Percentiles rank a stretch among this genome's conserved stretches.
Conservation (phyloP, 2,329 filamentous ascomycete genomes). For the Xylariaceae sp. region DNA sequence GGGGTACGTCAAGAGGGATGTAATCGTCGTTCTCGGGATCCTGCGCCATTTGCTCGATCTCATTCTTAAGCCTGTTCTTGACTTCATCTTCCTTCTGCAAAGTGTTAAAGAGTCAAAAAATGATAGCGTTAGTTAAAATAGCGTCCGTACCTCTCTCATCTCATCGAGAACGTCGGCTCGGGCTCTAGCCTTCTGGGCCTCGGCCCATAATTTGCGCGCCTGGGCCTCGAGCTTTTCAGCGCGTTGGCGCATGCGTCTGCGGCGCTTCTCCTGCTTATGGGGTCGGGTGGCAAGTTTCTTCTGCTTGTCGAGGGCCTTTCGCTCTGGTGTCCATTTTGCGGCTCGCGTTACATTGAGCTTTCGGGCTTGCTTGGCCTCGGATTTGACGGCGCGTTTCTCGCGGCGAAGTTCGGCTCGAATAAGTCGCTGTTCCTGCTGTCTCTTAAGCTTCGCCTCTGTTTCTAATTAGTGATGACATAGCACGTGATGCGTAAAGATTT, state of each 20-base stretch:
- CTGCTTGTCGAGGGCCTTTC: constrained; percentile 44
- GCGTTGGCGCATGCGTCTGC: constrained; percentile 46
- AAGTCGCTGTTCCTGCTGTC: constrained; percentile 38
- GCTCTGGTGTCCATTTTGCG: constrained; percentile 45
- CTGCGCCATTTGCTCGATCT: constrained; percentile 30
- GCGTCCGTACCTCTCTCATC: constrained; percentile 35
- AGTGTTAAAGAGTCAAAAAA: constrained; percentile 2
- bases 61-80: constrained; percentile 34
- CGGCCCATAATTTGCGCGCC: constrained; percentile 48
- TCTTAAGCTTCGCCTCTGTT: constrained; percentile 41
- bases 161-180: constrained; percentile 39
- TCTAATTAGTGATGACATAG: constrained; percentile 15
- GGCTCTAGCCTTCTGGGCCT: constrained; percentile 47
- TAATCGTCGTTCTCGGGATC: constrained; percentile 33
- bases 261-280: constrained; percentile 49
- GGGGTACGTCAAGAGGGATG: constrained; percentile 30
- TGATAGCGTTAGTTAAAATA: not conserved
- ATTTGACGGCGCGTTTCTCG: constrained; percentile 46
- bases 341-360: constrained; percentile 44
- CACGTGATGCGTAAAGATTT: not conserved
- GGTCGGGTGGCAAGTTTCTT: constrained; percentile 40
- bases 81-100: constrained; percentile 36
- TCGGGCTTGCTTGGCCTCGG: constrained; percentile 48
- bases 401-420: constrained; percentile 42
- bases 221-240: constrained; percentile 51